phyloP scores from a whole-genome alignment of 768 basidiomycete genomes.

The Fibroporia radiculosa region DNA sequence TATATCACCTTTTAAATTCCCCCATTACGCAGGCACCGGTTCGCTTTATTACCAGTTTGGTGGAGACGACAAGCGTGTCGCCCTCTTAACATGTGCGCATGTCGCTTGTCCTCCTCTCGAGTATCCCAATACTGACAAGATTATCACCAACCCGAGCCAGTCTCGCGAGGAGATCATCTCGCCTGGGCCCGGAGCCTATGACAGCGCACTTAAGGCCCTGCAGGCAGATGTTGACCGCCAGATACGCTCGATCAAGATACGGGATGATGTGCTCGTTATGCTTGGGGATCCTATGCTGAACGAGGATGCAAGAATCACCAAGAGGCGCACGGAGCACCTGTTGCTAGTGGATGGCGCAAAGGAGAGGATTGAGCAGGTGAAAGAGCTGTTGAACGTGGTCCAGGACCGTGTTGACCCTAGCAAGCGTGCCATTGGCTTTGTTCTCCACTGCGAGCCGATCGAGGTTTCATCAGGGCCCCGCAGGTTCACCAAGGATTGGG shows the following conservation, averaged over 20 bases:
- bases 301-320: slow-evolving; percentile 12
- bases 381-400: slow-evolving; percentile 7
- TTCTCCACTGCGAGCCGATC: slow-evolving; percentile 15
- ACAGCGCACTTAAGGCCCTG: slow-evolving; percentile 7
- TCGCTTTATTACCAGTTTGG: slow-evolving; percentile 25
- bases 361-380: slow-evolving; percentile 9
- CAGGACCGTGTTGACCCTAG: slow-evolving; percentile 6
- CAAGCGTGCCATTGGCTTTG: slow-evolving; percentile 13
- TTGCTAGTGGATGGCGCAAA: slow-evolving; percentile 4
- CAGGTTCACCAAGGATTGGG: slow-evolving; percentile 13
- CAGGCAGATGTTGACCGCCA: slow-evolving; percentile 1
- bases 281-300: slow-evolving; percentile 17
- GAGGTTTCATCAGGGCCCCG: slow-evolving; percentile 1
- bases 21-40: slow-evolving; percentile 18
- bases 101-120: slow-evolving; percentile 27
- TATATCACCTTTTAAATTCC: slow-evolving; percentile 13
- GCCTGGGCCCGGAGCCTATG: slow-evolving; percentile 7
- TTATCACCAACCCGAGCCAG: not conserved
- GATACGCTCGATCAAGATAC: slow-evolving; percentile 9
- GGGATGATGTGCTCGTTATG: slow-evolving; percentile 15
- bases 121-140: slow-evolving; percentile 16
- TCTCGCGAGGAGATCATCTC: slow-evolving; percentile 5
- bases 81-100: slow-evolving; percentile 25
- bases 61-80: slow-evolving; percentile 16
- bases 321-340: slow-evolving; percentile 2